These are phyloP conservation scores for Alternaria postmessia DNA, from an alignment of 2,329 filamentous ascomycete species.

Conservation along the genomic window DNA sequence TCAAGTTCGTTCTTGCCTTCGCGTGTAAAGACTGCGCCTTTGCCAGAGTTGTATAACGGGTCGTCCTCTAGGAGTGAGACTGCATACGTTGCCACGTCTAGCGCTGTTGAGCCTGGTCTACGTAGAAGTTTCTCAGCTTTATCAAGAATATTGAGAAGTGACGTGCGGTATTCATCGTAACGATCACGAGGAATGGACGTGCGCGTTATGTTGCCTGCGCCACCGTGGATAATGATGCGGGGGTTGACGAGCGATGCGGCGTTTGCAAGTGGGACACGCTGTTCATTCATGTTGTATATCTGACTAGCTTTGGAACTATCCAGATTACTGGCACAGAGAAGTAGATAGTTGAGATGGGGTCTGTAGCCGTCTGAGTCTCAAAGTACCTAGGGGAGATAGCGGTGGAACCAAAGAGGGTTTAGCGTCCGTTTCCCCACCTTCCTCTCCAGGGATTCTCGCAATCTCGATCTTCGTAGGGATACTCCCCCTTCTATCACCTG, in stretches of 20 bases:
- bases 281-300: not conserved
- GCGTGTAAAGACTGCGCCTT: slow-evolving; percentile 85
- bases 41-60: slow-evolving; percentile 82
- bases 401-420: not conserved
- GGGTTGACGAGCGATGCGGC: slow-evolving; percentile 35
- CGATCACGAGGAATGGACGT: slow-evolving; percentile 47
- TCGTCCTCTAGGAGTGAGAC: slow-evolving; percentile 80
- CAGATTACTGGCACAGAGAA: not conserved
- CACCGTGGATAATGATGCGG: slow-evolving; percentile 60
- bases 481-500: not conserved
- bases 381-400: not conserved
- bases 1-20: slow-evolving; percentile 86
- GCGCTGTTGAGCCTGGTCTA: slow-evolving; percentile 61
- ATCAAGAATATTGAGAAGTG: slow-evolving; percentile 50
- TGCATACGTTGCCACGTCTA: slow-evolving; percentile 78
- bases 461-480: not conserved
- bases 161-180: slow-evolving; percentile 50
- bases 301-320: too few relatives aligned
- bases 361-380: not conserved
- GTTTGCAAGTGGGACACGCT: not conserved
- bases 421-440: not conserved
- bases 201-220: slow-evolving; percentile 57
- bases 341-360: not conserved
- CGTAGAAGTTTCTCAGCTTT: slow-evolving; percentile 37
- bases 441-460: not conserved